Base-by-base conservation (phyloP, 2,329 filamentous ascomycete genomes). In the Canariomyces notabilis region DNA sequence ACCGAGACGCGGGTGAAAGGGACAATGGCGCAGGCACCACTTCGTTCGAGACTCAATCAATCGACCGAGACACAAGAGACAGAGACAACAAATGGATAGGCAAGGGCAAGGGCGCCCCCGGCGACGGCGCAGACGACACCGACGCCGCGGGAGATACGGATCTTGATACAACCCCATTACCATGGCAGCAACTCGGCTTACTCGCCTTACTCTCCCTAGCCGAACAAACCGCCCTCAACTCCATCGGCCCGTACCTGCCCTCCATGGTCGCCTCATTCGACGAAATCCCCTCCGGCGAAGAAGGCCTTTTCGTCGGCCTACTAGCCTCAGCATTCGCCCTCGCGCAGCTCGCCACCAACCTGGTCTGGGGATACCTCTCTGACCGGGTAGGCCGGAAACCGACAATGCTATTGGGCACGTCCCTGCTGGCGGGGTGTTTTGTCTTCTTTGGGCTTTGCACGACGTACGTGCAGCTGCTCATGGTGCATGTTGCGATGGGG, bases 191-290 rank as follows among this genome's bases (percentile, higher is more conserved):
- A 70, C 83, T 98, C 50, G 76, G 82, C 5, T 79, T 97, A 11
- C 73, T 98, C 26, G 91, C 91, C 1, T 71, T 96, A 54, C 87
- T 98, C 50, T 90, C 90, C 6, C 75, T 98, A 18, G 86, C 87
- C 44, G 93, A 98, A 64, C 93, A 98, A 72, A 97, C 91, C 0
- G 93, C 93, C 0, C 77, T 98, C 61, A 98, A 98, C 66, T 95
- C 89, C 18, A 96, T 98, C 60, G 87, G 85, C 9, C 93, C 93
- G 1, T 98, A 98, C 65, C 79, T 98, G 2, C 93, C 93, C 0
- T 80, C 89, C 57, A 97, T 98, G 91, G 83, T 90, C 1, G 79
- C 81, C 18, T 82, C 81, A 1, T 97, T 97, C 63, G 86, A 88
- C 1, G 87, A 87, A 51, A 83, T 96, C 16, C 77, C 85, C 16